These are phyloP conservation scores for Boletus rubroflammeus DNA, from an alignment of 768 basidiomycete species.

Conservation along the genomic window DNA sequence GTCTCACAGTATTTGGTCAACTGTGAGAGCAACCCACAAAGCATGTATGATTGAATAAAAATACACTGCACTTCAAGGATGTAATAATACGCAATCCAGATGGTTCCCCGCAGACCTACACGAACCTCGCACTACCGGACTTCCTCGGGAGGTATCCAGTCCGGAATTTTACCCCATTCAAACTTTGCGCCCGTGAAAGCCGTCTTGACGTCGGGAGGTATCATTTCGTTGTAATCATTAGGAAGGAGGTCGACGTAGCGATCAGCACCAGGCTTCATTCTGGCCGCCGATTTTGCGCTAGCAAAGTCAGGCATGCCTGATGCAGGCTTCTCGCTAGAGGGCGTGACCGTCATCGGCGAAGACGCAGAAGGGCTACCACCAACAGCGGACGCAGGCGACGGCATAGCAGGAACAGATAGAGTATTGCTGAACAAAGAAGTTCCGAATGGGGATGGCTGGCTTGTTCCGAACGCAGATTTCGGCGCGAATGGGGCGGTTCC, in stretches of 20 bases:
- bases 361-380: constrained; percentile 24
- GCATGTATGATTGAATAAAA: background rate
- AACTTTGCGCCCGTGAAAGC: constrained; percentile 59
- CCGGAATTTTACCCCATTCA: constrained; percentile 67
- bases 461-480: constrained; percentile 18
- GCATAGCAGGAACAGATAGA: constrained; percentile 13
- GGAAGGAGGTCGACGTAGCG: constrained; percentile 59
- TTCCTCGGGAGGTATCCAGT: constrained; percentile 68
- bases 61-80: constrained; percentile 2
- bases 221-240: constrained; percentile 49
- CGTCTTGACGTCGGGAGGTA: constrained; percentile 48
- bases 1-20: background rate
- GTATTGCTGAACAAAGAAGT: constrained; percentile 16
- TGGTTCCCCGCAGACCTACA: background rate
- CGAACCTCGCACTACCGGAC: constrained; percentile 37
- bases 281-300: constrained; percentile 27
- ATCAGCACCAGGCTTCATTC: constrained; percentile 44
- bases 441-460: constrained; percentile 28
- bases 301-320: constrained; percentile 34
- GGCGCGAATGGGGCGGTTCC: constrained; percentile 3
- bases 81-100: background rate
- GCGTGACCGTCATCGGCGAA: constrained; percentile 24
- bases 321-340: constrained; percentile 19
- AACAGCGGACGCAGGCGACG: constrained; percentile 22
- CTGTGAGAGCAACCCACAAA: background rate